A percentile compares a stretch with the other conserved stretches of the same genome.
These are phyloP conservation scores for Syncephalastrum sp. DNA, from an alignment of 371 early-diverging fungal genomes.

Conservation along the genomic window DNA sequence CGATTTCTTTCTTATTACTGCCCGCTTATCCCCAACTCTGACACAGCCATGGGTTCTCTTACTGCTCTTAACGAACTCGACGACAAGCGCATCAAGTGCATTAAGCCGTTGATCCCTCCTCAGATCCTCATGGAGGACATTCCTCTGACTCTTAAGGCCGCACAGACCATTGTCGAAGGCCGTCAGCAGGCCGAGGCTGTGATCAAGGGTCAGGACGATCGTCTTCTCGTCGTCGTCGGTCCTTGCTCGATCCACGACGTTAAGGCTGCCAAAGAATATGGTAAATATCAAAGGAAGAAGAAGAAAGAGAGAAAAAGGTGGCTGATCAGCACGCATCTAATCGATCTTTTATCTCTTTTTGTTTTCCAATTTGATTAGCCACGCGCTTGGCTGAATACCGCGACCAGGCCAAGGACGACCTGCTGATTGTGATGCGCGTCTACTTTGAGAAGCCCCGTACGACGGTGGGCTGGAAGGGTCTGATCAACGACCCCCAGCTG, in stretches of 20 bases:
- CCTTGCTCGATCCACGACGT: conserved; percentile 94
- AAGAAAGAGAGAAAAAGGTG: too few species aligned
- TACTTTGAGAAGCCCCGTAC: conserved; percentile 96
- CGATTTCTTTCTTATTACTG: too few species aligned
- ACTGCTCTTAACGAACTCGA: conserved; percentile 89
- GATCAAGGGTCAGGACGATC: conserved; percentile 73
- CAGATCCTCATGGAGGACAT: conserved; percentile 92
- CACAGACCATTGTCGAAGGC: conserved; percentile 50
- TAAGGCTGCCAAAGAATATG: conserved; percentile 86
- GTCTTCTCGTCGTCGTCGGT: conserved; percentile 78
- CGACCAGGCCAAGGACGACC: conserved; percentile 60
- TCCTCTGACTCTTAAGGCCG: conserved; percentile 62
- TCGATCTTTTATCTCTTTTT: neutral
- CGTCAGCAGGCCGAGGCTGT: conserved; percentile 66
- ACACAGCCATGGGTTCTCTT: conserved; percentile 4
- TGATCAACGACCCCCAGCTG: conserved; percentile 76
- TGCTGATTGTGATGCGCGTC: conserved; percentile 87
- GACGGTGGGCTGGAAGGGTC: conserved; percentile 94
- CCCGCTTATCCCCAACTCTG: too few species aligned
- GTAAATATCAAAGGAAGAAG: conserved; percentile 16
- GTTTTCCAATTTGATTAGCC: conserved; percentile 18
- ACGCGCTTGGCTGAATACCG: conserved; percentile 56
- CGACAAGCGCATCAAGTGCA: conserved; percentile 85
- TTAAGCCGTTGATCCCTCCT: conserved; percentile 92
- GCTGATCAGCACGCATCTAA: too few species aligned